phyloP scores from a whole-genome alignment of 108 stramenopile genomes.

The Mediolabrus comicus region DNA sequence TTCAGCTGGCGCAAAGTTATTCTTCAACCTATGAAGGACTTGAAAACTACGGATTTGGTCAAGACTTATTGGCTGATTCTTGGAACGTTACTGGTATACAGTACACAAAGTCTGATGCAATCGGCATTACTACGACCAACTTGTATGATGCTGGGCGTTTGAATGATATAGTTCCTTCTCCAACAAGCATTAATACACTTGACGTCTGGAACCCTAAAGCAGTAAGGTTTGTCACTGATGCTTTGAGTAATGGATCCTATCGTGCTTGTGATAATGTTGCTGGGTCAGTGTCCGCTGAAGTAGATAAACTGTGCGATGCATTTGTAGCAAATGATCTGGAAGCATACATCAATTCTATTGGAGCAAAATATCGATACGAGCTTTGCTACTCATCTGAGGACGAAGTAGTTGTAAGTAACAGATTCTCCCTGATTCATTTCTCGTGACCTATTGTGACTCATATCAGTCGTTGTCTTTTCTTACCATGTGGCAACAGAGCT shows the following conservation, averaged over 20 bases:
- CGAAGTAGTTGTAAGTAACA: constrained; percentile 12
- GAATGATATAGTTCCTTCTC: not conserved
- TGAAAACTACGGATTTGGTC: constrained; percentile 12
- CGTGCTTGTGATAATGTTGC: not conserved
- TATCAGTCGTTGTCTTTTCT: not conserved
- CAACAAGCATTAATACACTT: not conserved
- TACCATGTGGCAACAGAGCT: too few species aligned
- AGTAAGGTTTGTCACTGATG: not conserved
- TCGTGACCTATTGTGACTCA: not conserved
- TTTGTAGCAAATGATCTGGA: constrained; percentile 26
- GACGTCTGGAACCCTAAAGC: not conserved
- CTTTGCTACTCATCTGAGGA: constrained; percentile 17
- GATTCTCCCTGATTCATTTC: not conserved
- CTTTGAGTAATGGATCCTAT: not conserved
- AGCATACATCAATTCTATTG: not conserved
- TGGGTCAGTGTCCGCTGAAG: constrained; percentile 3
- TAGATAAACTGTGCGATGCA: constrained; percentile 25
- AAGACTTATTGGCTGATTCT: constrained; percentile 18
- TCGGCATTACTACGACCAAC: not conserved
- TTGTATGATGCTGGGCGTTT: not conserved
- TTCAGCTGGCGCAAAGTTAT: constrained; percentile 13
- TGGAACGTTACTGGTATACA: not conserved
- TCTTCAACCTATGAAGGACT: constrained; percentile 22
- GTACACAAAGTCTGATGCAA: constrained; percentile 1
- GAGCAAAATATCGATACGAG: constrained; percentile 10